Evolutionary conservation across 202 grass and related monocot species (phyloP).

Genomic region (Panicum virgatum): DNA sequence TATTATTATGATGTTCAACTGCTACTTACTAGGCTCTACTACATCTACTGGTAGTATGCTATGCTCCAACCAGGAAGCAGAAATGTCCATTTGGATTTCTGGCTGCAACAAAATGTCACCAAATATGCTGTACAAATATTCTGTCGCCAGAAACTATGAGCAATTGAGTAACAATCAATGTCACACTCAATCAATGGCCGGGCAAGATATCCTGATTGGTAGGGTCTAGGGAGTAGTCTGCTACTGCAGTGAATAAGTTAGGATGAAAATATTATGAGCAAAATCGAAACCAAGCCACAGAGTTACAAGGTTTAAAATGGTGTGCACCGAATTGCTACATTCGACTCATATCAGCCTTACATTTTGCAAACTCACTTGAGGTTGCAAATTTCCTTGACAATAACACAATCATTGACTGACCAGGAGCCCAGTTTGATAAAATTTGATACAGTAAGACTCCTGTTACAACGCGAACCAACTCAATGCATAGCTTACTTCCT

Average conservation of each 20-base stretch:
- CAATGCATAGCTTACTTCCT: conserved; percentile 56
- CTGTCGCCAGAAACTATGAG: background rate
- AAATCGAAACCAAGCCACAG: background rate
- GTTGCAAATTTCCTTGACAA: background rate
- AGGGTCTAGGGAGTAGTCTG: background rate
- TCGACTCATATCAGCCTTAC: background rate
- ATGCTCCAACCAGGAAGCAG: background rate
- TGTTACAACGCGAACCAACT: background rate
- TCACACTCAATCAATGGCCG: background rate
- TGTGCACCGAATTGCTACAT: background rate
- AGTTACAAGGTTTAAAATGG: background rate
- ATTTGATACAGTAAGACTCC: background rate
- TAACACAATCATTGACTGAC: background rate
- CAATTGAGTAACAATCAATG: background rate
- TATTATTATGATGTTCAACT: background rate
- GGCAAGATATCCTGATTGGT: background rate
- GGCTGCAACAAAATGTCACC: background rate
- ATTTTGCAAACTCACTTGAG: background rate
- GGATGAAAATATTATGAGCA: background rate
- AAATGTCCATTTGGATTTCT: background rate
- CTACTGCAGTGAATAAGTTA: background rate
- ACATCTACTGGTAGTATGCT: no score
- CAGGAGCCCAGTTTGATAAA: conserved; percentile 13
- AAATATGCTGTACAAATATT: background rate
- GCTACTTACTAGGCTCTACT: background rate